phyloP scores from a whole-genome alignment of 371 early-diverging fungal species.

The Mucor piriformis region DNA sequence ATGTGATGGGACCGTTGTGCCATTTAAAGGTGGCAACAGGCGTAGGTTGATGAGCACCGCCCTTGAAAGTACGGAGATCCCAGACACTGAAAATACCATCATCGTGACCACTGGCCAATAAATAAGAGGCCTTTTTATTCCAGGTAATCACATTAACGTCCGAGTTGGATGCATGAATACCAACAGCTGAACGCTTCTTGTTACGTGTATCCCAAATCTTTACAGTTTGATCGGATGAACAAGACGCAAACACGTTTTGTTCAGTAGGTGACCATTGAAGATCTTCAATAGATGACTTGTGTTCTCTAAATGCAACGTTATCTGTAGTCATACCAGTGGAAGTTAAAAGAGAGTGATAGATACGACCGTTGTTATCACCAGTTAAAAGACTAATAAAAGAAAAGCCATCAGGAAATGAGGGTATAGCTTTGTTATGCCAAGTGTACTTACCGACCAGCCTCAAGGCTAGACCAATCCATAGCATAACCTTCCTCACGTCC shows the following conservation, averaged over 20 bases:
- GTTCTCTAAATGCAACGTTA: conserved; percentile 77
- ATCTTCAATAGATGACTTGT: conserved; percentile 91
- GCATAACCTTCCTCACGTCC: conserved; percentile 90
- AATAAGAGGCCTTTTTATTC: conserved; percentile 81
- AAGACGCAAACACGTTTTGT: conserved; percentile 89
- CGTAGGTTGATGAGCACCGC: conserved; percentile 57
- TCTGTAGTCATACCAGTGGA: conserved; percentile 70
- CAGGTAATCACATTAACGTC: conserved; percentile 97
- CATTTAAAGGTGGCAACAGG: conserved; percentile 97
- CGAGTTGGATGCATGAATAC: conserved; percentile 78
- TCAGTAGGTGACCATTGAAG: conserved; percentile 95
- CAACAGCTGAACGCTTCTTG: conserved; percentile 76
- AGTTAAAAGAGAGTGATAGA: conserved; percentile 77
- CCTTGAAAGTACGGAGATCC: conserved; percentile 87
- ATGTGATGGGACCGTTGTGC: conserved; percentile 92
- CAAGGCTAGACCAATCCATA: conserved; percentile 88
- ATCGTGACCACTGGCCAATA: conserved; percentile 93
- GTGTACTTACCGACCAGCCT: conserved; percentile 64
- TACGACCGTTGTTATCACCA: conserved; percentile 82
- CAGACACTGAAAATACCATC: conserved; percentile 93
- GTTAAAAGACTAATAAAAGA: conserved; percentile 68
- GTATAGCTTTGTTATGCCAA: no score
- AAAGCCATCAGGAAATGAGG: no score
- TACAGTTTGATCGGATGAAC: conserved; percentile 88
- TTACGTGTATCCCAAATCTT: conserved; percentile 93